Base-by-base conservation (phyloP, 2,329 filamentous ascomycete genomes). In the Penicillium sp. region DNA sequence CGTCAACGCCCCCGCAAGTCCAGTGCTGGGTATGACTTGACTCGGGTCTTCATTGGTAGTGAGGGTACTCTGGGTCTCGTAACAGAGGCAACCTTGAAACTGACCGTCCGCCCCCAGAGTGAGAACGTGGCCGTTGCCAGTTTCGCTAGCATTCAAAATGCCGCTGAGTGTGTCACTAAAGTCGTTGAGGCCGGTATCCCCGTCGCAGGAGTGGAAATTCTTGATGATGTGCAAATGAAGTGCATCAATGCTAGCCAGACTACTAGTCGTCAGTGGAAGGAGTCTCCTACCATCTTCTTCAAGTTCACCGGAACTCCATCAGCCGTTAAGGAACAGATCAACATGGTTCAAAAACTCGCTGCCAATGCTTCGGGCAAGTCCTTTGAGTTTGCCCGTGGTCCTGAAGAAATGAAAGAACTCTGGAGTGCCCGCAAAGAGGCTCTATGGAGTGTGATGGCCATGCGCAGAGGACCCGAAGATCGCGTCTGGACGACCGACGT, bases 51-150 rank as follows among this genome's bases (percentile, higher is more conserved):
- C 75, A 89, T 96, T 73, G 93, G 93, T 46, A 92, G 89, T 65
- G 93, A 97, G 78, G 93, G 93, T 48, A 97, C 93, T 1, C 85
- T 97, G 1, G 93, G 93, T 9, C 84, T 97, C 13, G 90, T 96
- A 39, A 96, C 93, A 0, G 93, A 97, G 78, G 93, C 92, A 4
- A 93, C 89, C 3, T 81, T 97, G 65, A 96, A 96, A 78, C 81
- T 97, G 43, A 91, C 90, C 0, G 88, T 91, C 24, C 88, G 88
- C 71, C 92, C 93, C 1, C 86, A 89, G 64, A 88, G 87, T 59
- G 90, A 89, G 49, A 91, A 84, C 60, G 93, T 96, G 3, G 93
- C 92, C 4, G 89, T 96, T 16, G 85, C 84, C 62, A 86, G 82
- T 48, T 90, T 90, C 71, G 79, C 79, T 3, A 79, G 71, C 16